Base-by-base conservation (phyloP, 1,284 basidiomycete genomes). In the Pterulicium gracile region DNA sequence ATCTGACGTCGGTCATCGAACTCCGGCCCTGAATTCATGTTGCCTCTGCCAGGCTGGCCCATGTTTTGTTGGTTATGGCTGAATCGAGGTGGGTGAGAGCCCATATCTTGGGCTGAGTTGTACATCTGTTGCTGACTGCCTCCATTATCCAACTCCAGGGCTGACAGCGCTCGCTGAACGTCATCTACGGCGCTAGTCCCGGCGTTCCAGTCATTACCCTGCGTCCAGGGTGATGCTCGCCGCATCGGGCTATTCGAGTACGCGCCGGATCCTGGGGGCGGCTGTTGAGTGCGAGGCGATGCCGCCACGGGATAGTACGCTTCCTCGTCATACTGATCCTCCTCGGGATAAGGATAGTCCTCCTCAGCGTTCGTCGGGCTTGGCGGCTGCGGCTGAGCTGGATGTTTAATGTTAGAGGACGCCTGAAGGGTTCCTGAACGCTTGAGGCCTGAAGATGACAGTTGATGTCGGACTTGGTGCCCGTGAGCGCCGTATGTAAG, bases 401-500 rank as follows among this genome's bases (percentile, higher is more conserved):
- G 19, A 17, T 39, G 36, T 17, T 39, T 39, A n/a, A n/a, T n/a
- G n/a, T n/a, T n/a, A 39, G 36, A 39, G 44, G 66, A 66, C 45
- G 68, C 73, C 61, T 85, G 83, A 10, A 86, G 64, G n/a, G 84
- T 88, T 20, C 82, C 84, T 24, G 83, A 76, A 49, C 84, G 78
- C 55, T 77, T 83, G 49, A 88, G 71, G 42, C 73, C 72, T 5
- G 74, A 57, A 20, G 66, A 2, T 54, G 51, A 42, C 67, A 60
- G 55, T 68, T 76, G 48, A 13, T 24, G 42, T 22, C 23, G 14
- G 66, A 65, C 43, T 68, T 70, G 52, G 68, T 68, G 17, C 67
- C 59, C 61, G 43, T 70, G 67, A 13, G 68, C 67, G 36, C 81
- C 80, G 54, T 87, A 79, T 17, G 81, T 89, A 42, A 89, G 70